Evolutionary conservation across 2,329 filamentous ascomycete species (phyloP), one percentile per base, ranked within the genome.

Genomic region (Lecanicillium sp.): DNA sequence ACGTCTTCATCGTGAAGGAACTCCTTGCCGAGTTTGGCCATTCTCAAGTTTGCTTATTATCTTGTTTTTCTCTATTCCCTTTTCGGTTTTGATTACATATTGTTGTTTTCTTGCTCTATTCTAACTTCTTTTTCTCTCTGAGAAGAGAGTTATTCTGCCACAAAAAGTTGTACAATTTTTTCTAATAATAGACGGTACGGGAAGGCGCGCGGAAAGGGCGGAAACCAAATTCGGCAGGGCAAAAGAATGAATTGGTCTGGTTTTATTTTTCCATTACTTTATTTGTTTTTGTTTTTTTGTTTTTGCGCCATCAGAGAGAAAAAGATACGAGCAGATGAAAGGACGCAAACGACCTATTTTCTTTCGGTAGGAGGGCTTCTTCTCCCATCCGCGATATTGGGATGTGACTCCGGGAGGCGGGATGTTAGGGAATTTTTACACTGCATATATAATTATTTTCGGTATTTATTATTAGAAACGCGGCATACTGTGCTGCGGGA

Each of bases 141-240:
- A 6, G n/a, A 21, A 4, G 20, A 24, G 36, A 38, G 12, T 19
- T 15, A 6, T 15, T 30, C 30, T 33, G 11, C 17, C 12, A 29
- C 21, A 27, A 43, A 29, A 36, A 14, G 10, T 48, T 42, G 30
- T 48, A 43, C 30, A 42, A 29, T 8, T 37, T 36, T 10, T 41
- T 39, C 20, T 40, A 47, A 46, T 46, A 39, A 14, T 46, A 46
- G 44, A 46, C 21, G 5, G 9, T 19, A 1, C 15, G 19, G 15
- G 7, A 27, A 10, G 33, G 23, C 32, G 9, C 5, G 15, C 14
- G 37, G 19, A 52, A 59, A 58, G 55, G 58, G 37, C 59, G 58
- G 55, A 60, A 58, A 59, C 59, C 55, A 57, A 58, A 52, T 52
- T 60, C 27, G 32, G 30, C 23, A 3, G n/a, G 21, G 27, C 9